Evolutionary conservation across 1,284 basidiomycete species (phyloP), one percentile per base, ranked within the genome.

Genomic region (Peniophora sp.): DNA sequence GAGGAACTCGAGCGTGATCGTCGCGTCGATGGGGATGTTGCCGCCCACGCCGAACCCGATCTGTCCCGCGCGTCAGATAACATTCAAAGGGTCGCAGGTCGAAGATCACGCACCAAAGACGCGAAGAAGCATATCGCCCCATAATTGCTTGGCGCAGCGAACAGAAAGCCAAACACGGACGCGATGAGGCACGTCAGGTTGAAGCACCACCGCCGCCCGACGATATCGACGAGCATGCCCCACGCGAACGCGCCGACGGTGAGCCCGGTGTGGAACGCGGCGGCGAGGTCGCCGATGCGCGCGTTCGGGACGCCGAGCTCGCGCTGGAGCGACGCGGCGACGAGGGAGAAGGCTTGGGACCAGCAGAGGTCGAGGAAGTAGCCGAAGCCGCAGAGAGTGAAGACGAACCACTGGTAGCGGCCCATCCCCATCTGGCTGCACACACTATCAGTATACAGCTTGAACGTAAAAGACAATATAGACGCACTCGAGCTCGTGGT

Each of bases 11-110:
- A 53, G 48, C 2, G 53, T 52, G 20, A 53, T 55, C 24, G 52
- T 55, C 15, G 54, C 54, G 22, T 55, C 54, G 44, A 53, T 55
- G 32, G 54, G 54, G 39, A 55, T 55, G 35, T 55, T 55, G n/a
- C 54, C 54, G 15, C 54, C 54, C n/a, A 55, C 32, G 14, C 54
- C 54, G 34, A 55, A 55, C 11, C 54, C 54, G 34, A 32, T 32
- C 27, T 32, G 27, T 32, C n/a, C n/a, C n/a, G n/a, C n/a, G n/a
- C n/a, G n/a, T n/a, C n/a, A n/a, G n/a, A n/a, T n/a, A n/a, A n/a
- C n/a, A n/a, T n/a, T n/a, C n/a, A n/a, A n/a, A n/a, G n/a, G n/a
- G n/a, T n/a, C n/a, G n/a, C n/a, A 32, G 27, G 27, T 32, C n/a
- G 12, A 32, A 32, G 27, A 32, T 32, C 5, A 32, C 27, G 27